Percentiles rank a stretch among this genome's conserved stretches.
These are phyloP conservation scores for Penicillium desertorum DNA, from an alignment of 495 filamentous ascomycete species.

Conservation along the genomic window DNA sequence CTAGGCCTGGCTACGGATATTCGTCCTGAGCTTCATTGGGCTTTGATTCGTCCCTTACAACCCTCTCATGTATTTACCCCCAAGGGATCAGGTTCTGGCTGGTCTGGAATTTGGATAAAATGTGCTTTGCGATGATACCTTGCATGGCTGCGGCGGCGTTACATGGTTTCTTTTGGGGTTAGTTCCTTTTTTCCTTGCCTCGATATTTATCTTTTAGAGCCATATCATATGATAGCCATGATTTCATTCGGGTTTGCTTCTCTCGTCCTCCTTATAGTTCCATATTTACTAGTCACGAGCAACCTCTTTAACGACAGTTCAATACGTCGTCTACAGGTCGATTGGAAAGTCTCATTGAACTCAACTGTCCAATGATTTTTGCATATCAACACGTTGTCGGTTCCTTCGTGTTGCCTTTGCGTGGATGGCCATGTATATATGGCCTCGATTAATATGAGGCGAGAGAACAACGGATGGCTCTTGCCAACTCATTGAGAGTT, in stretches of 20 bases:
- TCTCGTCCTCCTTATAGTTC: neutral
- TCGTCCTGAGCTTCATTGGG: neutral
- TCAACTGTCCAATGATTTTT: neutral
- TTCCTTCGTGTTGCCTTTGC: neutral
- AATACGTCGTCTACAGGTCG: neutral
- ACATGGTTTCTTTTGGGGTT: neutral
- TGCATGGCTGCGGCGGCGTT: conserved; percentile 13
- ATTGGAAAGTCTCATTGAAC: neutral
- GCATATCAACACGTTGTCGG: neutral
- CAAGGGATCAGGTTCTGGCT: neutral
- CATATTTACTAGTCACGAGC: neutral
- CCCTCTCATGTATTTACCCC: conserved; percentile 1
- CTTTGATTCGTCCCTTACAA: neutral
- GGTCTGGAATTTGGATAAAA: conserved; percentile 6
- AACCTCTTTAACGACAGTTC: neutral
- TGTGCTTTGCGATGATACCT: conserved; percentile 17
- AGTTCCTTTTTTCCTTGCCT: neutral
- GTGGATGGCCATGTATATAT: neutral
- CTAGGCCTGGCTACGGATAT: conserved; percentile 15
- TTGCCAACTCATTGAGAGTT: neutral
- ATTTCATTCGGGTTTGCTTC: neutral
- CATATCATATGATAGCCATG: conserved; percentile 12
- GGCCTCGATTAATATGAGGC: neutral
- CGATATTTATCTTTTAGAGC: conserved; percentile 1
- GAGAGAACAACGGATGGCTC: neutral